Base-by-base conservation (phyloP, 139 green algal genomes). In the Mesostigma viride region DNA sequence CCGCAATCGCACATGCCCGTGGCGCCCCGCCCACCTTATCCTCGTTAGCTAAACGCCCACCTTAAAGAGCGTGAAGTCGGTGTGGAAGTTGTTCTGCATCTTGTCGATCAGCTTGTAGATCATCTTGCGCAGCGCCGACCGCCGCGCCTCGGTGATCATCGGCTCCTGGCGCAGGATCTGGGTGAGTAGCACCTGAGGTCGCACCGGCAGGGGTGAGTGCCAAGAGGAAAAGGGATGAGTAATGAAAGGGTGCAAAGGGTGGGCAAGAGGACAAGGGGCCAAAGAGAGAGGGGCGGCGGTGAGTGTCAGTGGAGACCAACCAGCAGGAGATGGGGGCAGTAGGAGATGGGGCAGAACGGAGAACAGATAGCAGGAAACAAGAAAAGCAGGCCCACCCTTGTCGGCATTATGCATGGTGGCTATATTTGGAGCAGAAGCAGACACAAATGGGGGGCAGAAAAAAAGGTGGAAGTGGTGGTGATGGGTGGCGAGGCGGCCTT, bases 91-190 rank as follows among this genome's bases (percentile, higher is more conserved):
- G 11, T 8, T 51, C 11, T 14, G 40, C 40, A 51, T 51, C 40
- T 89, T 87, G n/a, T 81, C 71, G 0, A 84, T 34, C 24, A 88
- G 64, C 31, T 73, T 67, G 3, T 78, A 44, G 24, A 88, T 63
- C n/a, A 88, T 57, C 70, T 82, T 70, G 0, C 74, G 56, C 3
- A 88, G 70, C 2, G 75, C 74, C 40, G 77, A 68, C 17, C 81
- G 68, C 31, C 79, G 64, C 62, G 76, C 81, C 35, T 87, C 79
- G 33, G 62, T 80, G 3, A 89, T 72, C 1, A 87, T 75, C 2
- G 79, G 79, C 73, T 89, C 81, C 58, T 81, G 75, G 30, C 59
- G 70, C 20, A 89, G 82, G 40, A 87, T 83, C 58, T 82, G 73
- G 0, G 70, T 79, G 0, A 84, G n/a, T 36, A 85, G 35, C 36